Percentiles rank a stretch among this genome's conserved stretches.
phyloP scores from a whole-genome alignment of 2,329 filamentous ascomycete genomes.

The Teratosphaeriaceae sp. region DNA sequence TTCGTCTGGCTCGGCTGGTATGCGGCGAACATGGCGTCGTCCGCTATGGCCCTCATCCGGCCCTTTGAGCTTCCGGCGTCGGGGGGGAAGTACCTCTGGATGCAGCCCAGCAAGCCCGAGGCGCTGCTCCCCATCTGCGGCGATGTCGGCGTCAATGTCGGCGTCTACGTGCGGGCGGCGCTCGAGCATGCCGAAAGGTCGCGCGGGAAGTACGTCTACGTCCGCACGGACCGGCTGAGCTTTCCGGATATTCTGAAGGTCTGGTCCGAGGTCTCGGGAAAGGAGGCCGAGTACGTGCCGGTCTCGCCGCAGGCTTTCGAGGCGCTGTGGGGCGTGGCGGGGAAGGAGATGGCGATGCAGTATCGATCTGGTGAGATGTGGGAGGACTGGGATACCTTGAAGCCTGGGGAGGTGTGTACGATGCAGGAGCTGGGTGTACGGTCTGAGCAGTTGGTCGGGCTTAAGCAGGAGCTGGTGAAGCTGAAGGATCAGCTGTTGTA shows the following conservation, averaged over 20 bases:
- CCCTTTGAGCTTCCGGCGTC: conserved; percentile 4
- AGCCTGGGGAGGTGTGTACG: conserved; percentile 8
- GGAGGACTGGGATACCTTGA: conserved; percentile 9
- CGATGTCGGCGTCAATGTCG: conserved; percentile 9
- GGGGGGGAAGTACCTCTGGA: conserved; percentile 5
- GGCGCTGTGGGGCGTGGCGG: conserved; percentile 5
- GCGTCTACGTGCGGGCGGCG: conserved; percentile 8
- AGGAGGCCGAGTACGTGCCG: conserved; percentile 4
- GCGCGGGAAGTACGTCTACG: conserved; percentile 7
- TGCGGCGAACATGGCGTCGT: conserved; percentile 12
- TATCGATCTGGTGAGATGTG: conserved; percentile 8
- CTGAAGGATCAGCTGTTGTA: conserved; percentile 9
- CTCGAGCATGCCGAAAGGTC: conserved; percentile 5
- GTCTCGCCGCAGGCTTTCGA: conserved; percentile 2
- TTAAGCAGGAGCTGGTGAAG: conserved; percentile 8
- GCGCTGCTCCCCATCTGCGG: no score
- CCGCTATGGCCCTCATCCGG: conserved; percentile 4
- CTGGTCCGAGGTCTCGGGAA: conserved; percentile 9
- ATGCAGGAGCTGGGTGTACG: conserved; percentile 9
- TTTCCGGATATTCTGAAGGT: conserved; percentile 5
- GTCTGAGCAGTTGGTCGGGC: conserved; percentile 6
- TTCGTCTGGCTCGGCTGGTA: conserved; percentile 15
- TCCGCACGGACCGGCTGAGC: conserved; percentile 7
- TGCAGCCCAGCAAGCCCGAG: conserved; percentile 4
- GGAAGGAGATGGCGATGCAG: conserved; percentile 7